Percentiles rank a stretch among this genome's conserved stretches.
These are phyloP conservation scores for Penicillium ucsense DNA, from an alignment of 495 filamentous ascomycete species.

Conservation along the genomic window DNA sequence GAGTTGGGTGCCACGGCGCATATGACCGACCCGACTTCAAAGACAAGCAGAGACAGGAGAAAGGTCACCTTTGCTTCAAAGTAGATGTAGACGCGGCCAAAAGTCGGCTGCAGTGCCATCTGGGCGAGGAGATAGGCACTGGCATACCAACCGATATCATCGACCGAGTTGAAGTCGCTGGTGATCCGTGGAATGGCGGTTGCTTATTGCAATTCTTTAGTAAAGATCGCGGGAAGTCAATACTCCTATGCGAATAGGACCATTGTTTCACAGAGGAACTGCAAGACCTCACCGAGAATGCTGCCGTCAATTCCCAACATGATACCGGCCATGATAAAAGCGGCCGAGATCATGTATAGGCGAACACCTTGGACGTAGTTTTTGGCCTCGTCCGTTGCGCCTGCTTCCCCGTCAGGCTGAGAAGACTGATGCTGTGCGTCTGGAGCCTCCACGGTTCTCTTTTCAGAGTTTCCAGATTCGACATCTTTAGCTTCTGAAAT, in stretches of 20 bases:
- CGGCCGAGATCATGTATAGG: background rate
- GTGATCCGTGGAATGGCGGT: constrained; percentile 47
- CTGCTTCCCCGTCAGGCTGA: background rate
- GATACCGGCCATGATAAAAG: background rate
- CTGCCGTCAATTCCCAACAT: background rate
- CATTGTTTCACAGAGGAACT: too few relatives aligned
- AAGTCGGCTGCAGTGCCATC: constrained; percentile 46
- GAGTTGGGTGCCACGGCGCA: constrained; percentile 21
- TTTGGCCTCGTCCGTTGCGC: background rate
- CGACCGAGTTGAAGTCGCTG: constrained; percentile 40
- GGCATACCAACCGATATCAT: constrained; percentile 37
- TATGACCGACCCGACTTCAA: constrained; percentile 18
- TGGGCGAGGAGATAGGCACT: constrained; percentile 43
- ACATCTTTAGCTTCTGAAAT: background rate
- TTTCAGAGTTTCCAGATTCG: background rate
- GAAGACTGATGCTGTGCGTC: background rate
- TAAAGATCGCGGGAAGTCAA: background rate
- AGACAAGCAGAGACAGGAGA: constrained; percentile 10
- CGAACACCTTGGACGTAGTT: background rate
- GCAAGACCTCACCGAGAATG: background rate
- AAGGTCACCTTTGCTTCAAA: constrained; percentile 10
- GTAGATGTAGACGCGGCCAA: constrained; percentile 52
- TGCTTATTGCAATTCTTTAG: constrained; percentile 9
- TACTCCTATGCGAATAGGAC: too few relatives aligned
- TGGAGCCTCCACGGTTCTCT: background rate